Conservation (phyloP, 2,329 filamentous ascomycete species). For the Colletotrichum orbiculare region DNA sequence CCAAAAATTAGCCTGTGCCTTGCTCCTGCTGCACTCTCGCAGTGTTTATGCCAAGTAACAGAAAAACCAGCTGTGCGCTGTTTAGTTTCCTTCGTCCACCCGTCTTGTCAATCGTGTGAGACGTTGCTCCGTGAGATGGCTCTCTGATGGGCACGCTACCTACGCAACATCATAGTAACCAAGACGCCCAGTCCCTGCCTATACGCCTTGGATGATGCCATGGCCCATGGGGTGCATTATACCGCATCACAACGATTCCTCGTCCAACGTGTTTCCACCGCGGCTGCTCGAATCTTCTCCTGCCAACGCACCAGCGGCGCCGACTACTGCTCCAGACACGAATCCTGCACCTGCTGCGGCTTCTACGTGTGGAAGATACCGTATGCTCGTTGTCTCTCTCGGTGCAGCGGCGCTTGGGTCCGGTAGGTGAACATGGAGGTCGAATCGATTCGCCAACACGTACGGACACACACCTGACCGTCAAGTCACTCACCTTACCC, state of each 20-base stretch:
- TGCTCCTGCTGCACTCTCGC: neutral
- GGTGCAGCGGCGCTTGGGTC: too few species aligned
- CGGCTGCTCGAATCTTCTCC: constrained; percentile 13
- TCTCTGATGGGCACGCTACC: too few species aligned
- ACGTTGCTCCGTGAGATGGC: neutral
- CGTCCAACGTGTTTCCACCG: constrained; percentile 26
- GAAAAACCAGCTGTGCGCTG: neutral
- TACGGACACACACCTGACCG: neutral
- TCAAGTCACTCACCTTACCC: neutral
- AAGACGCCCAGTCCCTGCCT: too few species aligned
- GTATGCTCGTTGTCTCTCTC: too few species aligned
- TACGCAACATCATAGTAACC: too few species aligned
- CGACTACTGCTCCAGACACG: neutral
- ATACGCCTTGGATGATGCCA: neutral
- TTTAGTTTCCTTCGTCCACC: too few species aligned
- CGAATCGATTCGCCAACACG: neutral
- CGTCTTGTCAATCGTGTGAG: neutral
- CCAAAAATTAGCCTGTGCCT: constrained; percentile 4
- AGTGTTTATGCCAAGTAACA: neutral
- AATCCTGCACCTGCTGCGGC: neutral
- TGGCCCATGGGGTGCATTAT: constrained; percentile 25
- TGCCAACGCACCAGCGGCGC: constrained; percentile 16
- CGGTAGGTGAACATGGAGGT: too few species aligned
- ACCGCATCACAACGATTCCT: constrained; percentile 29
- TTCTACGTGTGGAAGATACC: neutral